Evolutionary conservation across 2,329 filamentous ascomycete species (phyloP), one percentile per base, ranked within the genome.

Genomic region (Colletotrichum karsti): DNA sequence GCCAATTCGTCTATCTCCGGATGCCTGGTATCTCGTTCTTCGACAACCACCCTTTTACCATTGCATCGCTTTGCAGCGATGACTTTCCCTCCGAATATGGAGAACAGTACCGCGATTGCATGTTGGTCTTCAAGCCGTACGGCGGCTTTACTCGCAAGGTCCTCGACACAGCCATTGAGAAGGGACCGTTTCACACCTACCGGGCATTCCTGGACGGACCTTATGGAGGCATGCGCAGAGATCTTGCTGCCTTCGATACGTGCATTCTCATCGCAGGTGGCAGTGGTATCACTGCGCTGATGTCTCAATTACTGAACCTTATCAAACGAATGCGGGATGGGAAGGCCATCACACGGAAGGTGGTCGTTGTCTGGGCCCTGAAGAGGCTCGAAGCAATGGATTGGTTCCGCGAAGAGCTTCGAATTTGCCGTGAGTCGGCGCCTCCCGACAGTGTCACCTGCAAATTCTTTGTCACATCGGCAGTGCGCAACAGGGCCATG

Each of bases 271-370:
- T 98, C 74, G 95, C 95, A 0, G 96, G 96, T 54, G 96, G 96
- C 46, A 97, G 94, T 72, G 95, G 95, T 26, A 96, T 98, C 76
- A 98, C 96, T 0, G 94, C 95, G 8, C 88, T 98, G 67, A 93
- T 97, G 77, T 97, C 93, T 8, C 94, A 98, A 77, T 84, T 98
- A 3, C 85, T 98, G 22, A 93, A 97, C 72, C 84, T 98, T n/a
- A 97, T 98, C 81, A 98, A 97, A 81, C 91, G 94, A 67, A 97
- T 98, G 92, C 91, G 94, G 67, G 95, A 97, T 76, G 93, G 94
- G 55, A 97, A 97, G 79, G 95, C 95, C 35, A 93, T 97, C 48
- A 98, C 95, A 2, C 93, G 92, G 77, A 93, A 92, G 71, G 92
- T 98, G 5, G 92, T 96, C 15, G 93, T 98, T 1, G 89, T 98